phyloP scores from a whole-genome alignment of 495 filamentous ascomycete genomes.

The Apiosordaria backusii region DNA sequence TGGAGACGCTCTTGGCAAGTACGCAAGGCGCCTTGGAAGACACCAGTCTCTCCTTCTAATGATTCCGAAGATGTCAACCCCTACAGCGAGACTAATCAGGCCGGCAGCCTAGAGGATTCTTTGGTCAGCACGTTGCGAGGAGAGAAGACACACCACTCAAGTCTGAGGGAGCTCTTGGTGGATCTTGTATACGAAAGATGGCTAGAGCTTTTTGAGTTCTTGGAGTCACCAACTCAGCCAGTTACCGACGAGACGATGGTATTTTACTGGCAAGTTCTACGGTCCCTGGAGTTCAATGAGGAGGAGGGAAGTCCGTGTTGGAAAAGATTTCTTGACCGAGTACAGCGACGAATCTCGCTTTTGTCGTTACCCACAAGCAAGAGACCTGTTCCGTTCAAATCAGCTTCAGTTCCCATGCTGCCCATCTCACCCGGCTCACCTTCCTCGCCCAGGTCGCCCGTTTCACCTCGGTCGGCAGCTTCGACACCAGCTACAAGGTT shows the following conservation, averaged over 20 bases:
- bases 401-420: background rate
- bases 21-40: background rate
- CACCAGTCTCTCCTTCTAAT: background rate
- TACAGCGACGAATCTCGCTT: conserved; percentile 26
- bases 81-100: background rate
- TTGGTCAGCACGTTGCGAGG: background rate
- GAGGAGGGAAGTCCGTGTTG: conserved; percentile 10
- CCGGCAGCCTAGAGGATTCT: background rate
- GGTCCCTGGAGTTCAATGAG: conserved; percentile 35
- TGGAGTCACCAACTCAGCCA: conserved; percentile 14
- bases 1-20: background rate
- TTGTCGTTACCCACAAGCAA: conserved; percentile 1
- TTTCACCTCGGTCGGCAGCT: background rate
- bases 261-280: conserved; percentile 30
- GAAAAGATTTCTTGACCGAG: conserved; percentile 29
- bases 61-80: background rate
- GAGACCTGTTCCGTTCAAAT: background rate
- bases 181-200: conserved; percentile 26
- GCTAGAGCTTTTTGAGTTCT: conserved; percentile 35
- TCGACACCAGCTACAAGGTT: background rate
- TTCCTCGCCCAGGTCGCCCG: background rate
- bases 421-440: background rate
- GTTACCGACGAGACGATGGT: conserved; percentile 5
- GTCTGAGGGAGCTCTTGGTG: background rate
- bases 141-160: background rate